Evolutionary conservation across 192 early-diverging fungal genomes (phyloP).

Genomic region (Rhizophagus sp.): DNA sequence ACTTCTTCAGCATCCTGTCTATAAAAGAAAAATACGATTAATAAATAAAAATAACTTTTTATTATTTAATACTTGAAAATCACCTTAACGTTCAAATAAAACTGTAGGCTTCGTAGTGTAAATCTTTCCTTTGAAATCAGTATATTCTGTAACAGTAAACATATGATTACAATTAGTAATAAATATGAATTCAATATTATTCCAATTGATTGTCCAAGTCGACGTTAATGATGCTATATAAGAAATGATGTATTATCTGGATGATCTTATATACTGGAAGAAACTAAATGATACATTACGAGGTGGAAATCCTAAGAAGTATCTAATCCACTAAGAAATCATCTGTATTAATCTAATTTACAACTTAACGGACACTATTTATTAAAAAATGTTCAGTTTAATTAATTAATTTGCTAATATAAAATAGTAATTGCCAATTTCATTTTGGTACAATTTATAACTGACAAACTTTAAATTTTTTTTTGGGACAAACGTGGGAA

Average conservation of each 20-base stretch:
- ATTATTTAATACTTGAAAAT: neutral
- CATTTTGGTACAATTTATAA: too few relatives aligned
- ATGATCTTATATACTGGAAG: neutral
- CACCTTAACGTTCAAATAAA: slow-evolving; percentile 64
- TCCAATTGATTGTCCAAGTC: slow-evolving; percentile 53
- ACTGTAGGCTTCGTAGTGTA: slow-evolving; percentile 81
- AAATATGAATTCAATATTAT: slow-evolving; percentile 72
- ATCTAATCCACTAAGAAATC: slow-evolving; percentile 43
- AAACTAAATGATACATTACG: neutral
- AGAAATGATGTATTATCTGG: too few relatives aligned
- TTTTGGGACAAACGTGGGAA: too few relatives aligned
- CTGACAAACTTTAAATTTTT: too few relatives aligned
- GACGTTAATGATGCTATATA: neutral
- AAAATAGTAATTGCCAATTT: too few relatives aligned
- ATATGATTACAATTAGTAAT: slow-evolving; percentile 70
- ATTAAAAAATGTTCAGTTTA: neutral
- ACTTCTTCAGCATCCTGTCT: slow-evolving; percentile 62
- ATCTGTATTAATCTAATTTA: slow-evolving; percentile 40
- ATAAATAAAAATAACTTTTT: neutral
- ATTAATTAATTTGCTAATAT: neutral
- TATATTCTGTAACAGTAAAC: slow-evolving; percentile 78
- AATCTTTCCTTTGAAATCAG: slow-evolving; percentile 73
- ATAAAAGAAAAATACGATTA: slow-evolving; percentile 20
- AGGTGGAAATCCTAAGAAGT: slow-evolving; percentile 15
- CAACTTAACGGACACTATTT: slow-evolving; percentile 1